A percentile compares a stretch with the other conserved stretches of the same genome.
Conservation (phyloP, 2,329 filamentous ascomycete species). For the Colletotrichum agaves region DNA sequence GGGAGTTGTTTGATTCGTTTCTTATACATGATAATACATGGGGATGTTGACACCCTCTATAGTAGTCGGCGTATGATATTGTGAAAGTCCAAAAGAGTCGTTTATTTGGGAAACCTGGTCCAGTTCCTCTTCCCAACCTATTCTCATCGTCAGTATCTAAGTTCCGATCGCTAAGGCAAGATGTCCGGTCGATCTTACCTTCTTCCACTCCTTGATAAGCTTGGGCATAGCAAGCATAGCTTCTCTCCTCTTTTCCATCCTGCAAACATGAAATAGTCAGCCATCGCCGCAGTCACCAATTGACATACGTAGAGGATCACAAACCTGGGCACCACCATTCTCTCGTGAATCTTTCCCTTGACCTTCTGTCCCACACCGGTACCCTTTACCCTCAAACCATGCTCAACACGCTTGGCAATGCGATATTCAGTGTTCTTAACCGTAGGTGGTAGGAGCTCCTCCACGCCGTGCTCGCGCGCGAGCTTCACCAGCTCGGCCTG, state of each 20-base stretch:
- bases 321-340: slow-evolving; percentile 80
- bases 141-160: slow-evolving; percentile 47
- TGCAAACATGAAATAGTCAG: slow-evolving; percentile 52
- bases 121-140: slow-evolving; percentile 66
- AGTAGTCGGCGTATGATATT: slow-evolving; percentile 11
- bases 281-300: slow-evolving; percentile 3
- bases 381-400: slow-evolving; percentile 87
- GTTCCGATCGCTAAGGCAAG: not conserved
- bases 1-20: slow-evolving; percentile 32
- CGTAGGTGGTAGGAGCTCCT: slow-evolving; percentile 81
- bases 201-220: slow-evolving; percentile 92
- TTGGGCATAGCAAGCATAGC: slow-evolving; percentile 96
- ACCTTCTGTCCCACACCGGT: slow-evolving; percentile 92
- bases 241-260: slow-evolving; percentile 87
- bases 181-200: slow-evolving; percentile 67
- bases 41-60: slow-evolving; percentile 34
- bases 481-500: slow-evolving; percentile 94
- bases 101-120: slow-evolving; percentile 68
- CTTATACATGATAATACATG: slow-evolving; percentile 39
- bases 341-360: slow-evolving; percentile 95
- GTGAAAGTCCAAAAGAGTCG: slow-evolving; percentile 27
- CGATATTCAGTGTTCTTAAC: slow-evolving; percentile 79
- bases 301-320: slow-evolving; percentile 44
- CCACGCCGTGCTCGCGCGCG: slow-evolving; percentile 80
- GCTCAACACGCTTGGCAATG: slow-evolving; percentile 78